A percentile compares a stretch with the other conserved stretches of the same genome.
Evolutionary conservation across 2,329 filamentous ascomycete genomes (phyloP).

Genomic region (Fusarium virguliforme): DNA sequence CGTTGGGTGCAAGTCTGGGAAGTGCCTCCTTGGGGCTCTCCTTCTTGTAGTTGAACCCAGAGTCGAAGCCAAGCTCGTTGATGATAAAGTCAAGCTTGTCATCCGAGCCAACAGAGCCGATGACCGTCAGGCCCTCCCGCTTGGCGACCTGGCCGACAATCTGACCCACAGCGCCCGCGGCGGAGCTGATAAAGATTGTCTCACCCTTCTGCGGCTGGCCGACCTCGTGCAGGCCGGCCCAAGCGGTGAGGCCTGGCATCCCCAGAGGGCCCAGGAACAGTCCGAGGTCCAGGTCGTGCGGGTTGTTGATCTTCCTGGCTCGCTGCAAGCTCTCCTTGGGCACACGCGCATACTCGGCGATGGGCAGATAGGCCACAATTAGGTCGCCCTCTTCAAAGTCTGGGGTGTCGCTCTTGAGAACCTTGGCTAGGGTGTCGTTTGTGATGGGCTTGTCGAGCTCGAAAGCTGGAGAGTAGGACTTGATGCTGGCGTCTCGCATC

Average conservation of each 20-base stretch:
- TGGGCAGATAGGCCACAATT: constrained; percentile 70
- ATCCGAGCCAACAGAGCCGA: constrained; percentile 85
- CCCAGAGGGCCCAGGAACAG: constrained; percentile 81
- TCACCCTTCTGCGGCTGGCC: constrained; percentile 76
- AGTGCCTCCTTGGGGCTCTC: constrained; percentile 80
- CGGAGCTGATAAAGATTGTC: constrained; percentile 86
- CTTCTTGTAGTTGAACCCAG: constrained; percentile 91
- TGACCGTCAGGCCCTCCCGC: constrained; percentile 82
- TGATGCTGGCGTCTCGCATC: constrained; percentile 76
- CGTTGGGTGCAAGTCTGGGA: constrained; percentile 79
- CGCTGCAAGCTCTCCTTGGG: constrained; percentile 57
- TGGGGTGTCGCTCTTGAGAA: constrained; percentile 77
- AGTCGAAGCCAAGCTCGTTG: constrained; percentile 68
- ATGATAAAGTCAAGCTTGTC: constrained; percentile 81
- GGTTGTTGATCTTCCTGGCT: constrained; percentile 75
- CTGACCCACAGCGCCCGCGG: constrained; percentile 86
- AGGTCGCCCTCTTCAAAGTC: constrained; percentile 79
- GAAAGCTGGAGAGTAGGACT: constrained; percentile 73
- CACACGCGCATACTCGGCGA: constrained; percentile 79
- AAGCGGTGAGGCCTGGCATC: constrained; percentile 77
- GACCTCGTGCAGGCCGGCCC: constrained; percentile 77
- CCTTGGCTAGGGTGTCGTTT: constrained; percentile 76
- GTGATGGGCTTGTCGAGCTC: constrained; percentile 74
- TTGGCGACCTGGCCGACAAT: constrained; percentile 88
- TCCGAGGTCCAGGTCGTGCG: constrained; percentile 75